A percentile compares a stretch with the other conserved stretches of the same genome.
Conservation (phyloP, 495 filamentous ascomycete species). For the Talaromyces thailandensis region DNA sequence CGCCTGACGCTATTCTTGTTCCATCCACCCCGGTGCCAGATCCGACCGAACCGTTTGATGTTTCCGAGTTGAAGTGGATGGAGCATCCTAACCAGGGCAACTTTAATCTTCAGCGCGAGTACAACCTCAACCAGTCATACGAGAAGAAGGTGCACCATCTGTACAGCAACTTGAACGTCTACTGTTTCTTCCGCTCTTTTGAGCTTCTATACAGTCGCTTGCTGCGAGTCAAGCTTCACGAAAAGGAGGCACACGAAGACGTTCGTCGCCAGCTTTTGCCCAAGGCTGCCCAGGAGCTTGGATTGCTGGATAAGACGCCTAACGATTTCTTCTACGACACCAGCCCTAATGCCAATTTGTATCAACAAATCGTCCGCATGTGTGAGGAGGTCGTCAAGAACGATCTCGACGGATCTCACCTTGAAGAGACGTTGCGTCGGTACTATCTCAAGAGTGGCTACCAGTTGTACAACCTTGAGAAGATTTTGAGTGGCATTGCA, state of each 20-base stretch:
- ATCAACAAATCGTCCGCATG: conserved; percentile 59
- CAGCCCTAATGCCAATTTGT: conserved; percentile 53
- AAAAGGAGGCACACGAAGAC: conserved; percentile 59
- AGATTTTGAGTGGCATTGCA: conserved; percentile 67
- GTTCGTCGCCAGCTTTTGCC: conserved; percentile 53
- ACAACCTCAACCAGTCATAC: conserved; percentile 73
- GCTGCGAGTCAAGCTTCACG: conserved; percentile 67
- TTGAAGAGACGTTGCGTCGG: conserved; percentile 82
- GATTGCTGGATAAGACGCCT: conserved; percentile 65
- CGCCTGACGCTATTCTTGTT: conserved; percentile 66
- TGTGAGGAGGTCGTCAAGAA: conserved; percentile 59
- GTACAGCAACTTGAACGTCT: conserved; percentile 82
- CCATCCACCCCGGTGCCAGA: conserved; percentile 38
- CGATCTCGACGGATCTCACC: conserved; percentile 67
- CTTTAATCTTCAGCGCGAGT: conserved; percentile 46
- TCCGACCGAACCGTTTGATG: conserved; percentile 36
- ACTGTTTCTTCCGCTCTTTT: conserved; percentile 88
- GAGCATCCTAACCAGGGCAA: conserved; percentile 47
- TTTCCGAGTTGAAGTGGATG: conserved; percentile 47
- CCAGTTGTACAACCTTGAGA: conserved; percentile 81
- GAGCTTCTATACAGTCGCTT: conserved; percentile 80
- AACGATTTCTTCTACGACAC: conserved; percentile 73
- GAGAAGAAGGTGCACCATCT: conserved; percentile 70
- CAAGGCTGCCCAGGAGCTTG: conserved; percentile 75
- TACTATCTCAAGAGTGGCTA: conserved; percentile 85